These are phyloP conservation scores for Leccinum incarnatum DNA, from an alignment of 768 basidiomycete genomes.

Conservation along the genomic window DNA sequence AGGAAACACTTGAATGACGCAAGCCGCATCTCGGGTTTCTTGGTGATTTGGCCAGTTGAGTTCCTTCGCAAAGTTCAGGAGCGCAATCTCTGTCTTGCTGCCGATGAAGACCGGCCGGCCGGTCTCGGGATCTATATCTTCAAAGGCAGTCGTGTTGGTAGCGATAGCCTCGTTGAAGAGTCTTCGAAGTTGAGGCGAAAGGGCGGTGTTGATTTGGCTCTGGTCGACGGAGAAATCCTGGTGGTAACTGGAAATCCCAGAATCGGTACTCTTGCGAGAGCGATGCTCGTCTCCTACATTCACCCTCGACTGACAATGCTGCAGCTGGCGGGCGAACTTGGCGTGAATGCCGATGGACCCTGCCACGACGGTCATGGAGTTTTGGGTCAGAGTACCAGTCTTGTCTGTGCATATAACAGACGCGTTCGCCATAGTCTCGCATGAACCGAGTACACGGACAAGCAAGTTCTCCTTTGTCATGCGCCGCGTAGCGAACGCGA, in stretches of 20 bases:
- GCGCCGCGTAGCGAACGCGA: constrained; percentile 97
- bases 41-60: constrained; percentile 75
- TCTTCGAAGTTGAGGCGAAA: constrained; percentile 57
- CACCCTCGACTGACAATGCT: constrained; percentile 66
- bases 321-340: constrained; percentile 83
- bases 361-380: constrained; percentile 94
- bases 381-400: constrained; percentile 95
- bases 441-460: constrained; percentile 93
- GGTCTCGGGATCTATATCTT: constrained; percentile 66
- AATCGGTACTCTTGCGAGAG: constrained; percentile 31
- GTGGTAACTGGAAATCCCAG: constrained; percentile 38
- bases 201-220: constrained; percentile 57
- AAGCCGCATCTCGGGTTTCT: constrained; percentile 55
- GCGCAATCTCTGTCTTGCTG: constrained; percentile 93
- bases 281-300: constrained; percentile 60
- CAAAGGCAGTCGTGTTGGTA: constrained; percentile 93
- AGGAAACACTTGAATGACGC: constrained; percentile 83
- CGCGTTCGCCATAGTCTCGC: constrained; percentile 98
- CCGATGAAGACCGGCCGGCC: constrained; percentile 72
- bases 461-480: constrained; percentile 96
- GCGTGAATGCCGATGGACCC: constrained; percentile 92
- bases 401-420: constrained; percentile 96
- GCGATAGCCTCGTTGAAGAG: constrained; percentile 86
- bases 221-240: constrained; percentile 89
- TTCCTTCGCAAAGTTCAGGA: constrained; percentile 81